phyloP scores from a whole-genome alignment of 176 grass and related monocot genomes.

The Avena eriantha region DNA sequence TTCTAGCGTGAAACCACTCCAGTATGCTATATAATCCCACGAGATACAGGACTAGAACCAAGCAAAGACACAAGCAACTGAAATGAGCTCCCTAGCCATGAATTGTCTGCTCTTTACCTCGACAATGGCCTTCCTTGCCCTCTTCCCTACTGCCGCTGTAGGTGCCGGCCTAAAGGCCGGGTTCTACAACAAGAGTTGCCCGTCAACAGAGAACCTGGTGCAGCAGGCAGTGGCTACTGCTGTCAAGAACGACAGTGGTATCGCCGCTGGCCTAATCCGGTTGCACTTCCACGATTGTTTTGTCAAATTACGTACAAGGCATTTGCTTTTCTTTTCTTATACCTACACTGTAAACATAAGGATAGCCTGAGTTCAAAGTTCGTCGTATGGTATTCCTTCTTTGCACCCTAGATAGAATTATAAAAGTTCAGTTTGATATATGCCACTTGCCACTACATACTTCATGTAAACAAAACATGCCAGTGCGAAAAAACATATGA shows the following conservation, averaged over 20 bases:
- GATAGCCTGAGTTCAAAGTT: no score
- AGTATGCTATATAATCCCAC: constrained; percentile 29
- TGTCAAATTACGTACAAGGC: constrained; percentile 42
- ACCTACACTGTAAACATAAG: not conserved
- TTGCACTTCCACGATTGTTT: constrained; percentile 91
- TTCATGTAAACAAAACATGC: no score
- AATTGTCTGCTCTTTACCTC: not conserved
- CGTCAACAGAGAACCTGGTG: constrained; percentile 53
- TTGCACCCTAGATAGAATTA: no score
- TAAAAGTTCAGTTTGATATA: no score
- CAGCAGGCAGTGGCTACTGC: constrained; percentile 61
- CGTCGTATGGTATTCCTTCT: no score
- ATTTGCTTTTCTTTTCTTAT: not conserved
- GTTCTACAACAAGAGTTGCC: constrained; percentile 62
- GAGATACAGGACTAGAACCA: not conserved
- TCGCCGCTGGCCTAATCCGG: constrained; percentile 73
- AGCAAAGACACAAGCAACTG: not conserved
- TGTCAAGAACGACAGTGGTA: constrained; percentile 52
- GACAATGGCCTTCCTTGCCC: not conserved
- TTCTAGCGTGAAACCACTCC: not conserved
- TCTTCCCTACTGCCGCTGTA: not conserved
- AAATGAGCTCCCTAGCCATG: constrained; percentile 2
- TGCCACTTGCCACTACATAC: no score
- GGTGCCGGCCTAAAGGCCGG: constrained; percentile 57
- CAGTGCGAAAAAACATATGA: no score